A percentile compares a stretch with the other conserved stretches of the same genome.
These are phyloP conservation scores for Penicillium angulare DNA, from an alignment of 495 filamentous ascomycete genomes.

Conservation along the genomic window DNA sequence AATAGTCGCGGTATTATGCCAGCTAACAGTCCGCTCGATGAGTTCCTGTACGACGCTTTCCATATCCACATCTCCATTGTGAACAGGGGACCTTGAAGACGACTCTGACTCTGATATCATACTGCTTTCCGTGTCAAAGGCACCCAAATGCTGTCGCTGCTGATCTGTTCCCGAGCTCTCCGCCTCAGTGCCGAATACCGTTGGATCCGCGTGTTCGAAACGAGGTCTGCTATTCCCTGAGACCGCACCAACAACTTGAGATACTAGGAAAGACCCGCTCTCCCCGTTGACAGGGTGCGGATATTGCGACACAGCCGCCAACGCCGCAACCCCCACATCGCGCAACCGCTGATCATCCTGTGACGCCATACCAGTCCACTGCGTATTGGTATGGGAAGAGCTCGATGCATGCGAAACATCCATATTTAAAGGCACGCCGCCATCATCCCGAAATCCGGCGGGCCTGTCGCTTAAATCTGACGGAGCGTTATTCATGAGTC, in stretches of 20 bases:
- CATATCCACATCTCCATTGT: slow-evolving; percentile 18
- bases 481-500: slow-evolving; percentile 19
- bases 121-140: slow-evolving; percentile 10
- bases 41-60: slow-evolving; percentile 19
- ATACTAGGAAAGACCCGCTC: slow-evolving; percentile 18
- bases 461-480: slow-evolving; percentile 6
- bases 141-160: not conserved
- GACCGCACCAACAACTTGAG: slow-evolving; percentile 35
- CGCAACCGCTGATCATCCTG: slow-evolving; percentile 22
- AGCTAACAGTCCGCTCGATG: slow-evolving; percentile 13
- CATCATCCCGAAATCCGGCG: not conserved
- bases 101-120: slow-evolving; percentile 17
- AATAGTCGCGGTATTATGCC: slow-evolving; percentile 20
- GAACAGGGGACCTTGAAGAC: slow-evolving; percentile 3
- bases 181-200: not conserved
- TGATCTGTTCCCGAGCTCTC: not conserved
- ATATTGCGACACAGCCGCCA: slow-evolving; percentile 36
- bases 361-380: slow-evolving; percentile 11
- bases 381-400: not conserved
- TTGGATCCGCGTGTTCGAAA: not conserved
- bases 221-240: slow-evolving; percentile 4
- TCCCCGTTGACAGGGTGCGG: slow-evolving; percentile 20
- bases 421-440: slow-evolving; percentile 8
- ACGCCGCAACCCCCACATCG: slow-evolving; percentile 31
- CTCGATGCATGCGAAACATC: not conserved